These are phyloP conservation scores for Thalassiosira delicatula DNA, from an alignment of 352 stramenopile species.

Conservation along the genomic window DNA sequence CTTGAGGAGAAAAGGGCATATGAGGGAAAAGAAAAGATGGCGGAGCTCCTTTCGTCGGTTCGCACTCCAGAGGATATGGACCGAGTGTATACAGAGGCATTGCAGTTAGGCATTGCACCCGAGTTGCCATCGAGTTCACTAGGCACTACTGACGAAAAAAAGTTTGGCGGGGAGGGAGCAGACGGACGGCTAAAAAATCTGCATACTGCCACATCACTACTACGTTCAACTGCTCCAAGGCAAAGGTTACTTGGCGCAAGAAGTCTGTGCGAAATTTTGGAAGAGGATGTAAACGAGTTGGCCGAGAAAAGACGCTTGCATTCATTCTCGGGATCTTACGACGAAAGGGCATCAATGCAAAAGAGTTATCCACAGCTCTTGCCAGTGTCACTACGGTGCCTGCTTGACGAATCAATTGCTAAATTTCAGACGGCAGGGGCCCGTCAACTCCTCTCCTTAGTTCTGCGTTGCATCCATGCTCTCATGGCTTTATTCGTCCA, in stretches of 20 bases:
- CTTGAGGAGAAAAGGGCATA: constrained; percentile 41
- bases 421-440: constrained; percentile 52
- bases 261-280: constrained; percentile 62
- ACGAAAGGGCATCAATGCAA: constrained; percentile 38
- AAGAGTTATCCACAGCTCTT: constrained; percentile 69
- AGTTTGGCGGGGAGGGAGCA: constrained; percentile 7
- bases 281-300: constrained; percentile 46
- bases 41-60: constrained; percentile 74
- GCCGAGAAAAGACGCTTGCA: constrained; percentile 7
- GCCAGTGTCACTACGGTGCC: constrained; percentile 80
- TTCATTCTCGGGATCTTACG: constrained; percentile 24
- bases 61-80: constrained; percentile 82
- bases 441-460: constrained; percentile 64
- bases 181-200: constrained; percentile 47
- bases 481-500: constrained; percentile 72
- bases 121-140: constrained; percentile 50
- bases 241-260: constrained; percentile 79
- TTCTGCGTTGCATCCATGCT: constrained; percentile 68
- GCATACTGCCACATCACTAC: constrained; percentile 59
- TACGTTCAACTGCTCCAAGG: constrained; percentile 75
- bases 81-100: constrained; percentile 65
- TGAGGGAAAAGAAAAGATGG: constrained; percentile 74
- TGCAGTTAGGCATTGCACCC: constrained; percentile 59
- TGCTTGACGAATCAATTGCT: constrained; percentile 75
- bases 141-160: constrained; percentile 19